Evolutionary conservation across 306 rosid species (phyloP).

Genomic region (Begonia peltatifolia): DNA sequence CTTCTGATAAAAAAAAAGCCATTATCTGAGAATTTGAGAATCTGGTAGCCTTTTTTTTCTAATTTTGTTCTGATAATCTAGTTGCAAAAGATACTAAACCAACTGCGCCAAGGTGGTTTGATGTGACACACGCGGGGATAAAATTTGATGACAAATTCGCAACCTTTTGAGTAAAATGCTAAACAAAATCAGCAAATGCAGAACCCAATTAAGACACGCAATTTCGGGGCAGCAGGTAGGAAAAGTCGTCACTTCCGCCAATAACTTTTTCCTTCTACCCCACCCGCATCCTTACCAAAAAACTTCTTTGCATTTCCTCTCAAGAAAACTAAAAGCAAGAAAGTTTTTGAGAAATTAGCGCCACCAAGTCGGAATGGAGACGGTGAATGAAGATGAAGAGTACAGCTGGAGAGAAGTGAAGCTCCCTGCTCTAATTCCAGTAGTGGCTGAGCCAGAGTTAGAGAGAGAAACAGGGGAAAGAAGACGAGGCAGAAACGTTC

Average conservation of each 20-base stretch:
- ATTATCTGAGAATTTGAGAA: no score
- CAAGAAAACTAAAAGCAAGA: no score
- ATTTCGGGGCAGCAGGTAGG: neutral
- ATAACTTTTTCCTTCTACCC: neutral
- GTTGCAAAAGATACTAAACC: no score
- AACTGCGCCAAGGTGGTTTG: no score
- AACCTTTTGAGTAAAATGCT: no score
- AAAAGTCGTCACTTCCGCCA: neutral
- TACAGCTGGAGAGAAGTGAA: slow-evolving; percentile 62
- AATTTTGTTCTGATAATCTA: no score
- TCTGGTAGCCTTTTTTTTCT: no score
- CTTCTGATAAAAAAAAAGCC: no score
- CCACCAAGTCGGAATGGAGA: slow-evolving; percentile 24
- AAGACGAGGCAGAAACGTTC: slow-evolving; percentile 56
- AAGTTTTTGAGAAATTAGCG: no score
- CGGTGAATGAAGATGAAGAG: slow-evolving; percentile 54
- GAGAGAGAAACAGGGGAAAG: slow-evolving; percentile 65
- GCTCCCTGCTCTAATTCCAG: slow-evolving; percentile 33
- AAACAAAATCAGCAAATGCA: neutral
- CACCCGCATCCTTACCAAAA: neutral
- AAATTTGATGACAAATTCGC: no score
- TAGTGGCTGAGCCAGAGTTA: slow-evolving; percentile 35
- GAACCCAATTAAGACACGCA: neutral
- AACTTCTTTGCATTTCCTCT: no score
- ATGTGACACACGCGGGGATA: no score